Base-by-base conservation (phyloP, 2,329 filamentous ascomycete species). In the Trichocomaceae sp. region DNA sequence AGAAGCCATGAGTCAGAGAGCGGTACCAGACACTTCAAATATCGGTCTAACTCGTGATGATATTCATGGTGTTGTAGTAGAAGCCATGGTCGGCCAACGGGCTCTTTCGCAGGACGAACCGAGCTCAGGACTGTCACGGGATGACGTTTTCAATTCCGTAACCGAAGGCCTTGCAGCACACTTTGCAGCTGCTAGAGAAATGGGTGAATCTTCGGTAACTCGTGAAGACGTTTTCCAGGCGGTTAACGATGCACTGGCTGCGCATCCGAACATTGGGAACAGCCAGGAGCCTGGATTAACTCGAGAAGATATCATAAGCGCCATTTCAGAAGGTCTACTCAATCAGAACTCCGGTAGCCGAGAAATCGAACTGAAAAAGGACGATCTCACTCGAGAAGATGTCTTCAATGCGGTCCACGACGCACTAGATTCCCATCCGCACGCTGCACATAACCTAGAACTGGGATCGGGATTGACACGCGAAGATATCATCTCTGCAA, bases 121-220 rank as follows among this genome's bases (percentile, higher is more conserved):
- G 6, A 65, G 68, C 47, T 67, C 68, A 17, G 68, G 65, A 2
- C 59, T 83, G 2, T 80, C 77, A n/a, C 75, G 76, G 3, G 78
- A 82, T 31, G 75, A 80, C 45, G 74, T 86, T n/a, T 69, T 82
- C 42, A 80, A 81, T 56, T 80, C 82, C 1, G 77, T 86, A 45
- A 80, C 77, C 57, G 77, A 83, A 58, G 80, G 80, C 4, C 72
- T 86, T 7, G 67, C 69, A 47, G 75, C 77, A 19, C 74, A 78
- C 47, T 68, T 72, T 37, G 66, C 69, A 4, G 62, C 70, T 2
- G 68, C 72, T 10, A 73, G 84, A 48, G 85, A 89, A 22, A 81
- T 89, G 47, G 70, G 76, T 4, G 66, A 71, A 50, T 70, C 69
- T 10, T 66, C 66, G 0, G 59, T 83, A 1, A 80, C 77, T n/a